Conservation (phyloP, 2,329 filamentous ascomycete genomes). For the Aspergillus candidus region DNA sequence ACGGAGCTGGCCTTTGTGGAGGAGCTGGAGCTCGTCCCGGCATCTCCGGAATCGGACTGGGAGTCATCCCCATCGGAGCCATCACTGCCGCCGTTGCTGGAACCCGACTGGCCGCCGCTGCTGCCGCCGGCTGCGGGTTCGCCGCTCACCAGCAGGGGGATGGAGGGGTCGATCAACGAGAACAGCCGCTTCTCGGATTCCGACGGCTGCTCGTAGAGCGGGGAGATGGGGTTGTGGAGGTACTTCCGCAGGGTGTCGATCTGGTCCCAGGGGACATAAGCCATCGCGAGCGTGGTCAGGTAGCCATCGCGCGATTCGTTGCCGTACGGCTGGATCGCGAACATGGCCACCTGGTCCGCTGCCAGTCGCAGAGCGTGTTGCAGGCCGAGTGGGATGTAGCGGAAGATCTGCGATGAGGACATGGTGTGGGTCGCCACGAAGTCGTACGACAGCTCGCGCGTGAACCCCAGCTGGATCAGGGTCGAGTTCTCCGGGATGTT, state of each 20-base stretch:
- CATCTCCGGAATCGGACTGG: constrained; percentile 23
- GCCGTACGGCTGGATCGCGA: constrained; percentile 69
- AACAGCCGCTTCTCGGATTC: constrained; percentile 66
- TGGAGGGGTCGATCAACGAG: constrained; percentile 73
- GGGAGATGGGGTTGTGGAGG: constrained; percentile 64
- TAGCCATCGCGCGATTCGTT: constrained; percentile 62
- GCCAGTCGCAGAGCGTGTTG: constrained; percentile 52
- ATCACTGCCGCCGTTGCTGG: constrained; percentile 35
- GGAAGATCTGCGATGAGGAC: constrained; percentile 79
- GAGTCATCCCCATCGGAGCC: constrained; percentile 8
- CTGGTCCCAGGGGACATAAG: constrained; percentile 66
- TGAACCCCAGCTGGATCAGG: constrained; percentile 79
- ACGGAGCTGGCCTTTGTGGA: constrained; percentile 44
- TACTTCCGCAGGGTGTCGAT: constrained; percentile 63
- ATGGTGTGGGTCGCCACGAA: constrained; percentile 68
- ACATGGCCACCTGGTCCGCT: constrained; percentile 55
- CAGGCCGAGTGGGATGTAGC: constrained; percentile 66
- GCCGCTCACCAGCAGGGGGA: constrained; percentile 57
- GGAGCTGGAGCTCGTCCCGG: constrained; percentile 43
- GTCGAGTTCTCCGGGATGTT: constrained; percentile 58
- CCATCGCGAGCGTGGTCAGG: constrained; percentile 72
- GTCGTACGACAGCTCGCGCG: constrained; percentile 70
- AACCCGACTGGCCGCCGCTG: constrained; percentile 28
- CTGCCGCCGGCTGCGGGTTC: constrained; percentile 38
- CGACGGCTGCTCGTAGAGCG: constrained; percentile 65